Base-by-base conservation (phyloP, 306 rosid genomes). In the Trifolium repens region DNA sequence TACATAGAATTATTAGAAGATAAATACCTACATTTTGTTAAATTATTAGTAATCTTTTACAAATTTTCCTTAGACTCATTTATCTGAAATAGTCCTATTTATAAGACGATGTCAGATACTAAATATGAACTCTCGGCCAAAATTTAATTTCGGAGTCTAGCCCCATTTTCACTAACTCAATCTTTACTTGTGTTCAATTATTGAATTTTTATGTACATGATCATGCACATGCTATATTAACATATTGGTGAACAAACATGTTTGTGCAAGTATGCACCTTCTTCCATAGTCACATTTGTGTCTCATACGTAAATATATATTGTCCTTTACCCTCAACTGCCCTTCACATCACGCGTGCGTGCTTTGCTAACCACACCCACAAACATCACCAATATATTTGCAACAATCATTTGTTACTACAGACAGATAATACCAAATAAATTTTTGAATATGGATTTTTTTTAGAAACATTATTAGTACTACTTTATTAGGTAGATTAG, bases 241-340 rank as follows among this genome's bases (percentile, higher is more conserved):
- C 64, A 70, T 64, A 53, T 27, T 22, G 24, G 37, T 16, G 63
- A 57, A 64, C 30, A 71, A 64, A 64, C 79, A 67, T 66, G 52
- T 60, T 72, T 58, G 52, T 59, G 49, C 24, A 22, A 22, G 24
- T 53, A 17, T 34, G 35, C 63, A 58, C 2, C 16, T 15, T 8
- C 54, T 15, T n/a, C 57, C 57, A 50, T 50, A n/a, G 24, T 58
- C 17, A 26, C 26, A 2, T 26, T 26, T 58, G 64, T 58, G n/a
- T 58, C 64, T 11, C 34, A 58, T 22, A 22, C 62, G 4, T 52
- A 52, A 16, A 9, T 54, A 54, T 50, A n/a, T 26, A 11, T 24
- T 58, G 64, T 58, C 37, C 16, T 26, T 26, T 58, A 13, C 6
- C 15, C 9, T 13, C 39, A 26, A 26, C 37, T 58, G 34, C 63